Evolutionary conservation across 495 filamentous ascomycete genomes (phyloP), one percentile per base, ranked within the genome.

Genomic region (Trichoderma gamsii): DNA sequence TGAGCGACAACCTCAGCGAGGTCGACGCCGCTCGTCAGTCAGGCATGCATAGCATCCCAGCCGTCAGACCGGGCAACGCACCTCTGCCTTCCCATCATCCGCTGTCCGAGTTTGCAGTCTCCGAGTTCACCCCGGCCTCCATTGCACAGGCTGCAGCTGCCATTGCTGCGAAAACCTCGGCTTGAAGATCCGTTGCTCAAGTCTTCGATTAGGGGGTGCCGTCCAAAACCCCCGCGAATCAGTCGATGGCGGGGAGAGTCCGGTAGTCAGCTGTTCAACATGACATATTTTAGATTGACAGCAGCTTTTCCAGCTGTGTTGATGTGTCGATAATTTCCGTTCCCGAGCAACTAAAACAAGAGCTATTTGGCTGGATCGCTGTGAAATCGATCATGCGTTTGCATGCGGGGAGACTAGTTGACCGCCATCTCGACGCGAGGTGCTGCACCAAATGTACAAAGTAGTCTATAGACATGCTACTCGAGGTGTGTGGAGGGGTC

Each of bases 1-100:
- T 91, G 51, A 90, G 87, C 67, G 89, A 92, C 76, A 90, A 88
- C 71, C 80, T 86, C 38, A 87, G 83, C 72, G 89, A 92, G 77
- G 85, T 90, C 16, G 81, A 83, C 65, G 88, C 89, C 11, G 89
- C 89, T 41, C 84, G 79, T 71, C 73, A 74, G 69, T 87, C 88
- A 0, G 88, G 88, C 49, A 85, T 91, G 84, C 78, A 84, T 71
- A 80, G 84, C 69, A 73, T 83, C 21, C 74, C 91, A 29, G 83
- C 89, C 65, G 80, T 88, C 59, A 77, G 89, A 65, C 85, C 85
- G 6, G 89, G 89, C 32, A 91, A 92, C 75, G 79, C 83, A 35
- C 78, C 78, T 35, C 75, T 90, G 68, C 74, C 63, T n/a, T 6
- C 44, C 16, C 35, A 65, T 41, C 65, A 70, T 23, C 59, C 66